Conservation (phyloP, 139 green algal species). For the Helicosporidium sp. region DNA sequence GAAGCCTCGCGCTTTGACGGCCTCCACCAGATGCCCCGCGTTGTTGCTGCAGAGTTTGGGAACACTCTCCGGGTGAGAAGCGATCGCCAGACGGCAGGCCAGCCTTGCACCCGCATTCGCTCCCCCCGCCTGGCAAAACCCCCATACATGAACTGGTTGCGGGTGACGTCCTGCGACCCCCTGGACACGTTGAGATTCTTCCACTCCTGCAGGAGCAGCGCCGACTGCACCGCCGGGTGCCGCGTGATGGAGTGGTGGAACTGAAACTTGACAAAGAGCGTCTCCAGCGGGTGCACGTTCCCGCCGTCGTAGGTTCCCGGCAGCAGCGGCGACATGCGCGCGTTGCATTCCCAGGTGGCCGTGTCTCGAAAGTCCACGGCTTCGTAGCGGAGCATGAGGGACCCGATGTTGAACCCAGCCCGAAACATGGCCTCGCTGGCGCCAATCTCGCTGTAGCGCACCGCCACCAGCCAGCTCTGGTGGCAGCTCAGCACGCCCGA, state of each 20-base stretch:
- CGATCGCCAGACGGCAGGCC: no score
- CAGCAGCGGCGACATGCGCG: background rate
- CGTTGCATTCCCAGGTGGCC: conserved; percentile 1
- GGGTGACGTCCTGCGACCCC: background rate
- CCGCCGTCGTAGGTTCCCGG: background rate
- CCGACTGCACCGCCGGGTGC: background rate
- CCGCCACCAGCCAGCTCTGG: conserved; percentile 20
- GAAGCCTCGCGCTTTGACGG: background rate
- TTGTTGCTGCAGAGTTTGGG: background rate
- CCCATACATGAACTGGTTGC: conserved; percentile 2
- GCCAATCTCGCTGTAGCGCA: conserved; percentile 34
- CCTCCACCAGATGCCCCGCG: background rate
- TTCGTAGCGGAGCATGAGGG: conserved; percentile 28
- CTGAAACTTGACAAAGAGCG: conserved; percentile 11
- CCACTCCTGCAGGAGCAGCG: conserved; percentile 2
- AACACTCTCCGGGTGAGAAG: no score
- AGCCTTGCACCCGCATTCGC: no score
- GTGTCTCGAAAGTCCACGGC: conserved; percentile 3
- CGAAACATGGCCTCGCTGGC: conserved; percentile 27
- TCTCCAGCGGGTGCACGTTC: conserved; percentile 3
- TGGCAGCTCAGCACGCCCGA: conserved; percentile 29
- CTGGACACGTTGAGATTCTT: no score
- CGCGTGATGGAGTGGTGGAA: background rate
- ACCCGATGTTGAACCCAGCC: conserved; percentile 42
- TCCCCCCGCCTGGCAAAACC: no score